Conservation (phyloP, 2,329 filamentous ascomycete species). For the Chalara sp. region DNA sequence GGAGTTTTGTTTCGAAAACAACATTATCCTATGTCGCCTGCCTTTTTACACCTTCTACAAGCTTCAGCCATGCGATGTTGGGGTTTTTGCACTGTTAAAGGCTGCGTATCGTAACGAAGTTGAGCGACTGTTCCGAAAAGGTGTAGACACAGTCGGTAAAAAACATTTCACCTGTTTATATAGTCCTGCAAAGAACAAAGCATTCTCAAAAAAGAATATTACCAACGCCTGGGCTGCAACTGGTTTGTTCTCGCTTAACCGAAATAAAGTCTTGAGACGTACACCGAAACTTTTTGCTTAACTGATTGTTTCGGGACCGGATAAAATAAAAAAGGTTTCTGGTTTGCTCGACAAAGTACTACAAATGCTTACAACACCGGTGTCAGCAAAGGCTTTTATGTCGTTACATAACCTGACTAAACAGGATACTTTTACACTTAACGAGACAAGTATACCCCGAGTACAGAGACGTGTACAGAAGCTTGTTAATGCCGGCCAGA, state of each 20-base stretch:
- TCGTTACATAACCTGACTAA: conserved; percentile 19
- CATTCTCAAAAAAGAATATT: too few relatives aligned
- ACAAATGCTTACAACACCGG: conserved; percentile 14
- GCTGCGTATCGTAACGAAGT: too few relatives aligned
- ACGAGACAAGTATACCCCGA: neutral
- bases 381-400: conserved; percentile 10
- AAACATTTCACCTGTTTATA: too few relatives aligned
- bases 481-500: neutral
- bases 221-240: conserved; percentile 15
- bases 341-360: conserved; percentile 9
- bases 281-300: conserved; percentile 15
- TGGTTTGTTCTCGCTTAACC: conserved; percentile 18
- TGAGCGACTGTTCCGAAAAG: too few relatives aligned
- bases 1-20: too few relatives aligned
- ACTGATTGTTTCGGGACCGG: neutral
- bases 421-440: conserved; percentile 8
- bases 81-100: too few relatives aligned
- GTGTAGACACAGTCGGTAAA: too few relatives aligned
- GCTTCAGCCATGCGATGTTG: too few relatives aligned
- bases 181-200: too few relatives aligned
- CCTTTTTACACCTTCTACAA: too few relatives aligned
- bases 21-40: too few relatives aligned
- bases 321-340: neutral
- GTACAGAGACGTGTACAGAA: neutral
- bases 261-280: conserved; percentile 22